Evolutionary conservation across 495 filamentous ascomycete species (phyloP), one percentile per base, ranked within the genome.

Genomic region (Parathielavia hyrcaniae): DNA sequence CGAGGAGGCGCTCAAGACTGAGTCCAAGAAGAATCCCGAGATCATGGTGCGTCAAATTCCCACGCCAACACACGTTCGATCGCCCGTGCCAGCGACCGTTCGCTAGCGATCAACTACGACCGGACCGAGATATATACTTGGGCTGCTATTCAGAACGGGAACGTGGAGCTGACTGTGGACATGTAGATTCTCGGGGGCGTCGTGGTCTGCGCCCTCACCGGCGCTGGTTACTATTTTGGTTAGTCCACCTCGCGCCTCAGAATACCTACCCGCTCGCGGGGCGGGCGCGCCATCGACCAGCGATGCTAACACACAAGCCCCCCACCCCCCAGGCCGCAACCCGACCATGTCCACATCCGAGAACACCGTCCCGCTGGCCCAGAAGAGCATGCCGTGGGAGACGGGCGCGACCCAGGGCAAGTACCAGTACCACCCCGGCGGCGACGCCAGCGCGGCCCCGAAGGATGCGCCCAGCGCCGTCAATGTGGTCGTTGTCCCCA

Each of bases 381-480:
- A 81, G 62, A 77, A 80, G 59, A 81, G 84, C 66, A 93, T 95
- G 88, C 91, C 93, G 41, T 98, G 93, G 93, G 81, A 98, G 71
- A 79, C 79, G 50, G 79, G 80, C 51, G 76, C 80, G 50, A 65
- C 70, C 49, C 69, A 79, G 22, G 81, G 80, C 81, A 93, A 92
- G 77, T 97, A 95, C 77, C 83, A 71, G 75, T 97, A 97, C 77
- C 86, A 96, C 77, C 92, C 93, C 58, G 86, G 89, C 61, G 93
- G 90, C 63, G 86, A 97, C 72, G 71, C 79, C 69, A 86, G 69
- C 65, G 83, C 85, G 63, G 76, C 83, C 53, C 85, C 86, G 64
- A 89, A 87, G 72, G 89, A 95, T 69, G 93, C 95, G 53, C 93
- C 93, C 57, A 93, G 88, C 69, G 93, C 93, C 60, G 77, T 98